Evolutionary conservation across 2,329 filamentous ascomycete species (phyloP), one percentile per base, ranked within the genome.

Genomic region (Penicillium janthinellum): DNA sequence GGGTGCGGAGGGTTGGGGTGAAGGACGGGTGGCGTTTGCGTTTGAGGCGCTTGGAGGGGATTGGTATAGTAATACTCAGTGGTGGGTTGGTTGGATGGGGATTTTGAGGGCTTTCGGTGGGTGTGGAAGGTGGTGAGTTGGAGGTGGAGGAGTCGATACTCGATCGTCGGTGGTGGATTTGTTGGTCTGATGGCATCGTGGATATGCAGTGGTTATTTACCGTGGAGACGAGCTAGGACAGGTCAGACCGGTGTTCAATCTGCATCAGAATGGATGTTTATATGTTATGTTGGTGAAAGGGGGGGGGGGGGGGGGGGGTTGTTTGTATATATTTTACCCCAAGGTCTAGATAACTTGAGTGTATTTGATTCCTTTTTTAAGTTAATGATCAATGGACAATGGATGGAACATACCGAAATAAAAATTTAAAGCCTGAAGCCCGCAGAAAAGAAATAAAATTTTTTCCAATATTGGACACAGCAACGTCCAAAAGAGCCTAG

Each of bases 1-100:
- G 77, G 59, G 55, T 67, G 44, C 22, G 14, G 12, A 65, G 52
- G 57, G 44, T 57, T 15, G n/a, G 41, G 5, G 42, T 20, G 37
- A 28, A n/a, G 14, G 31, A 15, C 4, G 37, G 17, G 38, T 31
- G 37, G 39, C 5, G 22, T 34, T 54, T 52, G 35, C 20, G 49
- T 8, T 28, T 39, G 17, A 17, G 38, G 38, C 6, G 38, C 25
- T 22, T 50, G 31, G n/a, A 15, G 17, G 34, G 5, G 11, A 7
- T 22, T 12, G 6, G 25, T 28, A 28, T 28, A 28, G 25, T 28
- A 5, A 28, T 28, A 5, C 3, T 28, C 25, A 28, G 25, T 2
- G 3, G 10, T 39, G 4, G 15, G 12, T 38, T 20, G 34, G n/a
- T 22, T 34, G 34, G 48, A 50, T 3, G n/a, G 38, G 31, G 14